Base-by-base conservation (phyloP, 257 asterid genomes). In the Nicotiana otophora region DNA sequence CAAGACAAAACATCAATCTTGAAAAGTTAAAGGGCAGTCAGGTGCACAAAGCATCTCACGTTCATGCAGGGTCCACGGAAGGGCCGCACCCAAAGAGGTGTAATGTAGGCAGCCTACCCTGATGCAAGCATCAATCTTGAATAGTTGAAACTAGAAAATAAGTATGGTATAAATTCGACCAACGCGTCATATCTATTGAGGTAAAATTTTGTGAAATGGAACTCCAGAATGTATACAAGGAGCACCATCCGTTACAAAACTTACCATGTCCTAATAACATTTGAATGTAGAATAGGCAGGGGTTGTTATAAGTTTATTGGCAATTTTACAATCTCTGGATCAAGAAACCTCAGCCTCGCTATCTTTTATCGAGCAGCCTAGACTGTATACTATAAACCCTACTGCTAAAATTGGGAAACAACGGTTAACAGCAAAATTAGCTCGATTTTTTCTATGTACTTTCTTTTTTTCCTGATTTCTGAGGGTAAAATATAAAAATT, bases 331-430 rank as follows among this genome's bases (percentile, higher is more conserved):
- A 58, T 82, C 85, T 86, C 86, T 80, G 53, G 63, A 80, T 5
- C 70, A 61, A 80, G 81, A 70, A 64, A 81, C 46, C 77, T 23
- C 17, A 0, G 61, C 75, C 83, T 81, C 80, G 36, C 64, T 80
- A 83, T 81, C 68, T 19, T 75, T 60, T 58, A 34, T 30, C 42
- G 84, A 60, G 5, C 83, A 81, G 80, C 85, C 87, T 70, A 87
- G 10, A 75, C 63, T 64, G 69, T 57, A 74, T 88, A 83, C 88
- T 89, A 87, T 84, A 54, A 82, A 81, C 86, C 82, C 84, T 81
- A 81, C 67, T 46, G 77, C 55, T 55, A 86, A 77, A 77, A 36
- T 70, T 81, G 65, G 85, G 62, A 78, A 69, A 87, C 28, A 14
- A 39, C n/a, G 12, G 34, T 53, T 70, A 42, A 6, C 11, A 70